Percentiles rank a stretch among this genome's conserved stretches.
These are phyloP conservation scores for Suhomyces coccinellae DNA, from an alignment of 1,139 yeast genomes.

Conservation along the genomic window DNA sequence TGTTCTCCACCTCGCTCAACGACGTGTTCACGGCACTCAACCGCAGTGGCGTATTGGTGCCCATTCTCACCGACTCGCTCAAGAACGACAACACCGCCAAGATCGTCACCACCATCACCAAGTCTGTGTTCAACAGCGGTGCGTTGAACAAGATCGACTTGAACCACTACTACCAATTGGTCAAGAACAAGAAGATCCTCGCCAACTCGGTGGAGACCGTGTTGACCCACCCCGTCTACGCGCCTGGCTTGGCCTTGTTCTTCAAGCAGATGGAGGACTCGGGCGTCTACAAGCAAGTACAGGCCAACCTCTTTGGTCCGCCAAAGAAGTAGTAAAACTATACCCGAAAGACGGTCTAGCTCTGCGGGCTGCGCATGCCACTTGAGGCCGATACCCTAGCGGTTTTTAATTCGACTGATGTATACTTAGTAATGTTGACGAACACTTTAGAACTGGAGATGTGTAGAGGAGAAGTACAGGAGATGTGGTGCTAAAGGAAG, in stretches of 20 bases:
- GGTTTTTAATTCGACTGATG: slow-evolving; percentile 7
- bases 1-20: slow-evolving; percentile 26
- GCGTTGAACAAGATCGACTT: slow-evolving; percentile 33
- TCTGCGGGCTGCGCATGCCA: neutral
- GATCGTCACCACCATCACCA: slow-evolving; percentile 25
- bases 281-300: slow-evolving; percentile 36
- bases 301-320: slow-evolving; percentile 36
- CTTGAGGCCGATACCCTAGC: slow-evolving; percentile 2
- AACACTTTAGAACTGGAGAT: neutral
- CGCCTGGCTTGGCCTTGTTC: slow-evolving; percentile 36
- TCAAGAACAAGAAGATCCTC: slow-evolving; percentile 28
- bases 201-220: slow-evolving; percentile 26
- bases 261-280: slow-evolving; percentile 34
- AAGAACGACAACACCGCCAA: slow-evolving; percentile 29
- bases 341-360: neutral
- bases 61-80: slow-evolving; percentile 29
- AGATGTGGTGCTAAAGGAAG: no score
- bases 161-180: slow-evolving; percentile 21
- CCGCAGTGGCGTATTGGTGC: slow-evolving; percentile 32
- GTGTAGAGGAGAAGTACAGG: no score
- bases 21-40: slow-evolving; percentile 35
- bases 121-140: slow-evolving; percentile 35
- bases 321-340: neutral
- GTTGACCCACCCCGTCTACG: slow-evolving; percentile 32
- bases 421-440: slow-evolving; percentile 3